These are phyloP conservation scores for Cryphonectria naterciae DNA, from an alignment of 2,329 filamentous ascomycete genomes.

Conservation along the genomic window DNA sequence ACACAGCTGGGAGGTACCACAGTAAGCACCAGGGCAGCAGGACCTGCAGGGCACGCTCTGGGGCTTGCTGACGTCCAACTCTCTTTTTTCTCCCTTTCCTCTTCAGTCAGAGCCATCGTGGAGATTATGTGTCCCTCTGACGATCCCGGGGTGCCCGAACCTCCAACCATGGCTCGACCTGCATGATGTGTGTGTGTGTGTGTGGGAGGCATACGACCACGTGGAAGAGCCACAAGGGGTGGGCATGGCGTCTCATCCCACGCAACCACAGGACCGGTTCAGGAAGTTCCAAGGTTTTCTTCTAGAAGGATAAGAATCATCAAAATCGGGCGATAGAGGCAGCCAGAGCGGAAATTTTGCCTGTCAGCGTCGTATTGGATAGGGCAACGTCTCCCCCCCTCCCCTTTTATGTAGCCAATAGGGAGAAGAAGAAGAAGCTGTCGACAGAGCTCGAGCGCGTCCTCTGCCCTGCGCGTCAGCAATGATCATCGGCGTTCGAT, in stretches of 20 bases:
- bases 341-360: constrained; percentile 1
- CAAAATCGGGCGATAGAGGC: neutral
- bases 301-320: neutral
- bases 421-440: neutral
- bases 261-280: neutral
- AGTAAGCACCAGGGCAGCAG: constrained; percentile 5
- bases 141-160: constrained; percentile 2
- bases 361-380: constrained; percentile 5
- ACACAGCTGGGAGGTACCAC: neutral
- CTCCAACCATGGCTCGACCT: neutral
- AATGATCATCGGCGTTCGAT: neutral
- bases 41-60: neutral
- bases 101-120: neutral
- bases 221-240: constrained; percentile 4
- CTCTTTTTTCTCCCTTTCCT: neutral
- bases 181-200: neutral
- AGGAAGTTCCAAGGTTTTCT: neutral
- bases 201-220: constrained; percentile 3
- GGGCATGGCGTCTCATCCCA: neutral
- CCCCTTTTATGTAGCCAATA: neutral
- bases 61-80: neutral
- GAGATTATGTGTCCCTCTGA: neutral
- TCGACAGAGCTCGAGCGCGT: constrained; percentile 7
- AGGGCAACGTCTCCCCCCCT: too few relatives aligned
- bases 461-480: constrained; percentile 10